Conservation (phyloP, 2,329 filamentous ascomycete genomes). For the Hypoxylon sp. region DNA sequence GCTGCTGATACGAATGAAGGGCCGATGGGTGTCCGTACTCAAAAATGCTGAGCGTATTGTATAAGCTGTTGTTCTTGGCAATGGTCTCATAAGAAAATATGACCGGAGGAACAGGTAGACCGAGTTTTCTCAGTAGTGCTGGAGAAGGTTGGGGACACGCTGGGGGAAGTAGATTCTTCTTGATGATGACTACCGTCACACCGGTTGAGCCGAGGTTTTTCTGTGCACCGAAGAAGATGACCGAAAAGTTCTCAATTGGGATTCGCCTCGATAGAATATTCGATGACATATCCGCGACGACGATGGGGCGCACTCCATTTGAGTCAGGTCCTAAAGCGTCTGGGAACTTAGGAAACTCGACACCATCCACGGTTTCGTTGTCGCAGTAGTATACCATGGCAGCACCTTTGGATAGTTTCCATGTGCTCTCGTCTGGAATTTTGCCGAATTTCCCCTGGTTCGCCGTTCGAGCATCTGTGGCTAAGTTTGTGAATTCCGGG, state of each 20-base stretch:
- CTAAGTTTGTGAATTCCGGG: slow-evolving; percentile 84
- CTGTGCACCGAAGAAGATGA: slow-evolving; percentile 93
- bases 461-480: slow-evolving; percentile 73
- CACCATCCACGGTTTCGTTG: slow-evolving; percentile 94
- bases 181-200: slow-evolving; percentile 87
- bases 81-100: slow-evolving; percentile 87
- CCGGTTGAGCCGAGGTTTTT: slow-evolving; percentile 93
- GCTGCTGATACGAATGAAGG: neutral
- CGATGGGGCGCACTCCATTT: slow-evolving; percentile 77
- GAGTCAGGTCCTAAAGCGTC: slow-evolving; percentile 69
- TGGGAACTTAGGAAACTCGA: slow-evolving; percentile 86
- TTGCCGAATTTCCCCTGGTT: slow-evolving; percentile 88
- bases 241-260: slow-evolving; percentile 82
- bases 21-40: slow-evolving; percentile 64
- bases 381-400: slow-evolving; percentile 91
- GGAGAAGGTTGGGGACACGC: slow-evolving; percentile 75
- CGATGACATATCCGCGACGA: slow-evolving; percentile 93
- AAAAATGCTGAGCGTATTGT: slow-evolving; percentile 96
- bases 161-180: slow-evolving; percentile 83
- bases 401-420: slow-evolving; percentile 78
- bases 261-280: slow-evolving; percentile 90
- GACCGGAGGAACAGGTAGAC: slow-evolving; percentile 82
- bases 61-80: slow-evolving; percentile 93
- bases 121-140: slow-evolving; percentile 78
- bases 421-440: slow-evolving; percentile 83